Base-by-base conservation (phyloP, 108 stramenopile species). In the Skeletonema grethae region DNA sequence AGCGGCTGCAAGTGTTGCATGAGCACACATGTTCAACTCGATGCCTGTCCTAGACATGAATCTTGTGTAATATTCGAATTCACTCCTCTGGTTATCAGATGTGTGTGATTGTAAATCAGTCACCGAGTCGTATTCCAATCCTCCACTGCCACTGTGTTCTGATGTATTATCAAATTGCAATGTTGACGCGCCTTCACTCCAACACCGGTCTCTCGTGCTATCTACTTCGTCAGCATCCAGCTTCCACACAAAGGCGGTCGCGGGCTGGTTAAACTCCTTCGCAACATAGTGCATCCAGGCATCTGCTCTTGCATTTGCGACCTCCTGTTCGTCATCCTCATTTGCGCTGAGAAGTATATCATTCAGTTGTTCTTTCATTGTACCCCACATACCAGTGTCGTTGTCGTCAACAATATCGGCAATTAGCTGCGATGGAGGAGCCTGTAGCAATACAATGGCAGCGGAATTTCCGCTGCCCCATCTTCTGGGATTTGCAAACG, bases 391-490 rank as follows among this genome's bases (percentile, higher is more conserved):
- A 38, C 56, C 16, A 18, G 16, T 36, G 8, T 57, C 39, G 18
- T 9, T 5, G 53, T 67, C 45, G 13, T 53, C 32, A 18, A 53
- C 46, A 50, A 57, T 25, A 31, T 57, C 67, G 55, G 66, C 66
- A 31, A 67, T 67, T 24, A 67, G 13, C 25, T 66, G 65, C 57
- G 24, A 67, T 5, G 76, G 76, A 65, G 76, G 43, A 28, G 46
- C 50, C 5, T 68, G 38, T 70, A 92, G 63, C 16, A 97, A 59
- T 8, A 98, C 96, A 16, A 99, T 91, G 7, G 92, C 95, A n/a
- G 97, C 97, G 10, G 97, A 96, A 67, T 98, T 99, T n/a, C 98
- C 98, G 46, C 81, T 77, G 28, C 90, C 94, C 4, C 82, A 50
- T 12, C 53, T 32, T 15, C 66, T 61, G 20, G 85, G 28, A 55